A percentile compares a stretch with the other conserved stretches of the same genome.
These are phyloP conservation scores for Saprolegnia diclina DNA, from an alignment of 352 stramenopile genomes.

Conservation along the genomic window DNA sequence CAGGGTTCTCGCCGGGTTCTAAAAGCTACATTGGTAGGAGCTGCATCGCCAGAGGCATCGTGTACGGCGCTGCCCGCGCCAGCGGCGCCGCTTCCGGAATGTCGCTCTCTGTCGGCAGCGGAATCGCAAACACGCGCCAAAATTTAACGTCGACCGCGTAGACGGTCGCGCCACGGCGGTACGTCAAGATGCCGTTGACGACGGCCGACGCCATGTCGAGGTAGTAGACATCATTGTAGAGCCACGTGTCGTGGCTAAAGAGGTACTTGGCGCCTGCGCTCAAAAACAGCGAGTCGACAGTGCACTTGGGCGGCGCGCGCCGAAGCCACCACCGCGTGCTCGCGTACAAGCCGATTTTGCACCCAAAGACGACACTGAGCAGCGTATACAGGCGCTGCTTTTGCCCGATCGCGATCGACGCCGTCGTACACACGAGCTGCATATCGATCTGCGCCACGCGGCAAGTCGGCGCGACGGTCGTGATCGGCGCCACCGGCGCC, in stretches of 20 bases:
- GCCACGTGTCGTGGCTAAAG: not conserved
- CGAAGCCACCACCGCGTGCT: not conserved
- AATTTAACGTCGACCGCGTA: conserved; percentile 13
- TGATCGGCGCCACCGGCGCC: not conserved
- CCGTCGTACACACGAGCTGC: conserved; percentile 21
- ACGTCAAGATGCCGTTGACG: conserved; percentile 5
- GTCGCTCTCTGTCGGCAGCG: not conserved
- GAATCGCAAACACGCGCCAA: conserved; percentile 6
- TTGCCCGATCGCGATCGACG: conserved; percentile 6
- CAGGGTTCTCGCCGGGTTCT: too few relatives aligned
- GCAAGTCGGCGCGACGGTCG: not conserved
- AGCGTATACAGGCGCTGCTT: not conserved
- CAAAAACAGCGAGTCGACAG: conserved; percentile 1
- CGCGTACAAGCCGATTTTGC: not conserved
- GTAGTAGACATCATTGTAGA: not conserved
- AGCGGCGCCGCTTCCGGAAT: not conserved
- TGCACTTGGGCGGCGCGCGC: not conserved
- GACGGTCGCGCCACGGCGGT: not conserved
- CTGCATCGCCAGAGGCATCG: not conserved
- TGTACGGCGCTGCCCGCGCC: not conserved
- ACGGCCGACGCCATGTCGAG: conserved; percentile 2
- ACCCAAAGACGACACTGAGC: not conserved
- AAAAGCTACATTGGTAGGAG: not conserved
- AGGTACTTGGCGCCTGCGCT: conserved; percentile 8
- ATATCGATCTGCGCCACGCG: conserved; percentile 3